Conservation (phyloP, 2,329 filamentous ascomycete genomes). For the Ampelomyces quisqualis region DNA sequence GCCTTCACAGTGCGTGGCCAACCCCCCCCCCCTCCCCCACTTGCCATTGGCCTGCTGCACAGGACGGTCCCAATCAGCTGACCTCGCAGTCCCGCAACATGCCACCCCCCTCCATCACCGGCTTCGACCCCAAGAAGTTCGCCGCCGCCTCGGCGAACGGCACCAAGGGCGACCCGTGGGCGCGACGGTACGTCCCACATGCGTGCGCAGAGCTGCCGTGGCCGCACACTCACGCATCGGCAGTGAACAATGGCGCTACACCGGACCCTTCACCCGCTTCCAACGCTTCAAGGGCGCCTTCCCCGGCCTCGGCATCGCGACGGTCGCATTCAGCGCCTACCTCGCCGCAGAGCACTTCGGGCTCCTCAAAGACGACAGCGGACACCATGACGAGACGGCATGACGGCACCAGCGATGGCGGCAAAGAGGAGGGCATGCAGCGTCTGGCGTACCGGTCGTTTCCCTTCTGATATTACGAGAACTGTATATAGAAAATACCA, state of each 20-base stretch:
- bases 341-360: conserved; percentile 79
- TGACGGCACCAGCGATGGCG: neutral
- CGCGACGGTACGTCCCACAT: conserved; percentile 55
- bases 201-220: conserved; percentile 1
- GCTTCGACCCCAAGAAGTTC: conserved; percentile 84
- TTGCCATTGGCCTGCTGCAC: conserved; percentile 4
- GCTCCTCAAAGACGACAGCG: conserved; percentile 69
- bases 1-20: conserved; percentile 27
- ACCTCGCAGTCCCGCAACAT: conserved; percentile 46
- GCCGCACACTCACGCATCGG: conserved; percentile 18
- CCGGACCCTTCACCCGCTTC: conserved; percentile 79
- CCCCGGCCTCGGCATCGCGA: conserved; percentile 88
- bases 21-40: neutral
- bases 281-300: conserved; percentile 87
- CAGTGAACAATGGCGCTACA: conserved; percentile 95
- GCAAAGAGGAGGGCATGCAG: conserved; percentile 18
- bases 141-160: conserved; percentile 65
- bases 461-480: conserved; percentile 26
- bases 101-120: conserved; percentile 75
- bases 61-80: conserved; percentile 13
- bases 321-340: conserved; percentile 87
- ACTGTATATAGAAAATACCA: conserved; percentile 41
- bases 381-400: conserved; percentile 23
- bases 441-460: conserved; percentile 35
- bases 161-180: conserved; percentile 63